Evolutionary conservation across 2,329 filamentous ascomycete species (phyloP), one percentile per base, ranked within the genome.

Genomic region (Microsporum canis): DNA sequence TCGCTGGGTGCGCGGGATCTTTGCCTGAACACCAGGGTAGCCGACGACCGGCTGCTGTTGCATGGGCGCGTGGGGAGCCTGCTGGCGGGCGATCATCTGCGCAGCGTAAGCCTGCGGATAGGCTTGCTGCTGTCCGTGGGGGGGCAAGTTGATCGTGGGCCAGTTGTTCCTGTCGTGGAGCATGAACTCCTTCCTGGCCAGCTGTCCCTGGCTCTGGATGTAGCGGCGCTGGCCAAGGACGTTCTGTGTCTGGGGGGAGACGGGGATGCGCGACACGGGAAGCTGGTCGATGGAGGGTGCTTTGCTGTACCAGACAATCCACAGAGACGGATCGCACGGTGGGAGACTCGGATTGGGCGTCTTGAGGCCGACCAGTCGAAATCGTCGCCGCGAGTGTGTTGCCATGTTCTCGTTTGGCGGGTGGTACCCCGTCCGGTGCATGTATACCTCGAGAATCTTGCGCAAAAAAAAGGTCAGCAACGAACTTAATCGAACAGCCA

Each of bases 181-280:
- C 86, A 96, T 95, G 71, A 97, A 97, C 69, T 96, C 91, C 71
- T 96, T 95, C 67, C 90, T 87, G 61, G 87, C 83, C 51, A 96
- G 85, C 68, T 91, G 88, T 5, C 91, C 92, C 65, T 89, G 88
- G 60, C 82, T 74, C 88, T 85, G 75, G 79, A 88, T 73, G 68
- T 80, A 80, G 57, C 76, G 75, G n/a, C 84, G 79, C 67, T 79
- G 75, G 23, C 70, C 70, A 55, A 80, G 69, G 59, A 72, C 72
- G 38, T 67, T 71, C 60, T 78, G 75, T 3, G 76, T 69, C 43
- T 73, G 74, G 3, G 73, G 75, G 29, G 71, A 67, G n/a, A 76
- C 66, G 23, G 70, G 72, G 78, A 88, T 73, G 75, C 80, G 68
- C 43, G 82, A 81, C 23, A 84, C 80, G 0, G 88, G 88, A 38